Conservation (phyloP, 352 stramenopile species). For the Vaucheria bursata region DNA sequence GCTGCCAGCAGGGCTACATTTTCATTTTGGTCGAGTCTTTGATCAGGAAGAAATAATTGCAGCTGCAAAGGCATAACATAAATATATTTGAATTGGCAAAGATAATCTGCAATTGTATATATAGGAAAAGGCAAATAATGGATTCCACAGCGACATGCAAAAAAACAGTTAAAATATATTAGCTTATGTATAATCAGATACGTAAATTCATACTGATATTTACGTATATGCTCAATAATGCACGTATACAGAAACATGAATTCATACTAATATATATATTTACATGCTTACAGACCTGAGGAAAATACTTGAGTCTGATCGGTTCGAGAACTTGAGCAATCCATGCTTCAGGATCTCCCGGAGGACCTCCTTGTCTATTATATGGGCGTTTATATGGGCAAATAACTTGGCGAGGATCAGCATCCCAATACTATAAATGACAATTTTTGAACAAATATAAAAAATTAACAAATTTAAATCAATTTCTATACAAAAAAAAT, state of each 20-base stretch:
- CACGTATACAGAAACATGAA: background rate
- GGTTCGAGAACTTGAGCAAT: constrained; percentile 38
- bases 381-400: constrained; percentile 10
- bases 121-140: too few species aligned
- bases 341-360: constrained; percentile 37
- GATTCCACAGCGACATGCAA: too few species aligned
- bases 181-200: too few species aligned
- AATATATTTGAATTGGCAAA: too few species aligned
- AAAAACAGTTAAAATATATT: too few species aligned
- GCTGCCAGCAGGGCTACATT: constrained; percentile 33
- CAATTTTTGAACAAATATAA: too few species aligned
- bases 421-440: constrained; percentile 8
- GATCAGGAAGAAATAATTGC: constrained; percentile 36
- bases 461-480: too few species aligned
- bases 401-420: background rate
- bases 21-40: constrained; percentile 17
- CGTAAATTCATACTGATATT: too few species aligned
- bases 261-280: background rate
- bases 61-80: background rate
- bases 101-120: too few species aligned
- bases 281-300: constrained; percentile 13
- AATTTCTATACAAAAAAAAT: too few species aligned
- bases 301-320: constrained; percentile 38
- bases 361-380: background rate
- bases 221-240: too few species aligned